Evolutionary conservation across 148 eudicot genomes (phyloP), one percentile per base, ranked within the genome.

Genomic region (Amaranthus cruentus): DNA sequence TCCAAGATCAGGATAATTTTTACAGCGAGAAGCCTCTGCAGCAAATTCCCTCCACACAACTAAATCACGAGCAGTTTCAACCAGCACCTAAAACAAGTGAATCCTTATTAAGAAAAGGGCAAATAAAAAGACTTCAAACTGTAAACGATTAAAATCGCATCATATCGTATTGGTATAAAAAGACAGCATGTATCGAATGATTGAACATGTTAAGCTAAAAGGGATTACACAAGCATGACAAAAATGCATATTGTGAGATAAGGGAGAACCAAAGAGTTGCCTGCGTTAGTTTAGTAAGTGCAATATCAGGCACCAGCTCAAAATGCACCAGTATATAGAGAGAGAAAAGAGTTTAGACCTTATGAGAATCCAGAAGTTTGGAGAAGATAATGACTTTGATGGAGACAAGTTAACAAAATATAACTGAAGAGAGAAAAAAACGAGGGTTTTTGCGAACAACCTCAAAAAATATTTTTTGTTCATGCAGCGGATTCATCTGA

Each of bases 1-100:
- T 79, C 99, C 99, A 70, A 96, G 90, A 82, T 92, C 94, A 75
- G 88, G 77, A 80, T 96, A 96, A 76, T 83, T 83, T 81, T 90
- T 88, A 80, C 94, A 90, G 56, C 80, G 81, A 75, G 95, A 87
- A 84, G 92, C 94, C 77, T 92, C 97, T 74, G 74, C 59, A 7
- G 97, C 92, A 71, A 92, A 96, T 67, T 90, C 92, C 89, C 87
- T 92, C 96, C 90, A 87, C 47, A 82, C 89, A 80, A 49, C 76
- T 60, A 86, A 81, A 69, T 83, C 80, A 55, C 91, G 92, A 77
- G 96, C 96, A 83, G 80, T 83, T 81, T 92, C 96, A 56, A 84
- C 78, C 83, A 92, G 66, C 80, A 88, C 97, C 99, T 96, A 79
- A 59, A 74, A 55, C 73, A 60, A 80, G 58, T 72, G 59, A 57